Conservation (phyloP, 305 asterid species). For the Fraxinus velutina region DNA sequence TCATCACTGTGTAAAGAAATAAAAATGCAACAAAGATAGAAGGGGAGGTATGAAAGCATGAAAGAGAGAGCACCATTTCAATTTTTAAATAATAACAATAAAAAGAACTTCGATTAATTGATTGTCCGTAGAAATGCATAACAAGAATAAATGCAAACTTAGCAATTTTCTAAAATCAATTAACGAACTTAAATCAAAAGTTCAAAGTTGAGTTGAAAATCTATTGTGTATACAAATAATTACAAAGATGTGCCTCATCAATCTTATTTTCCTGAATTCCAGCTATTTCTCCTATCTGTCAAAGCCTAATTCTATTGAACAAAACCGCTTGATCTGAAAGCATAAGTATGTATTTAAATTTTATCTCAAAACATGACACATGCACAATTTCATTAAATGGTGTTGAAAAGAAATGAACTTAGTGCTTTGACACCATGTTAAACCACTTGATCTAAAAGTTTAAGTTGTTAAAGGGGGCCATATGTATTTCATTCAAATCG, state of each 20-base stretch:
- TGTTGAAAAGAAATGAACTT: neutral
- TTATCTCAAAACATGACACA: neutral
- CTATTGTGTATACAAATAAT: neutral
- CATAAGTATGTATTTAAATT: neutral
- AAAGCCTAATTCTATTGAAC: neutral
- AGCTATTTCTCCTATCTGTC: constrained; percentile 10
- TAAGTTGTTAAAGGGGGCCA: neutral
- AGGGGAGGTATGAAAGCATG: neutral
- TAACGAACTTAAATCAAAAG: neutral
- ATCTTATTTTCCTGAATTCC: neutral
- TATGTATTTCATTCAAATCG: neutral
- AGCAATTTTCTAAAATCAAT: neutral
- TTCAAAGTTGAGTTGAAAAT: neutral
- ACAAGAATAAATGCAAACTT: neutral
- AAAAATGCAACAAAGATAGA: neutral
- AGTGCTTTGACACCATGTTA: neutral
- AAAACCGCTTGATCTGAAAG: neutral
- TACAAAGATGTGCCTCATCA: constrained; percentile 11
- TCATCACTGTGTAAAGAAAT: neutral
- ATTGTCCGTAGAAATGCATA: neutral
- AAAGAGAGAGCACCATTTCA: neutral
- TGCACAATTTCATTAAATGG: neutral
- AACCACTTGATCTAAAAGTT: neutral
- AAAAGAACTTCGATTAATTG: neutral
- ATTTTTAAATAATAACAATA: neutral